Evolutionary conservation across 148 eudicot species (phyloP).

Genomic region (Diospyros kaki): DNA sequence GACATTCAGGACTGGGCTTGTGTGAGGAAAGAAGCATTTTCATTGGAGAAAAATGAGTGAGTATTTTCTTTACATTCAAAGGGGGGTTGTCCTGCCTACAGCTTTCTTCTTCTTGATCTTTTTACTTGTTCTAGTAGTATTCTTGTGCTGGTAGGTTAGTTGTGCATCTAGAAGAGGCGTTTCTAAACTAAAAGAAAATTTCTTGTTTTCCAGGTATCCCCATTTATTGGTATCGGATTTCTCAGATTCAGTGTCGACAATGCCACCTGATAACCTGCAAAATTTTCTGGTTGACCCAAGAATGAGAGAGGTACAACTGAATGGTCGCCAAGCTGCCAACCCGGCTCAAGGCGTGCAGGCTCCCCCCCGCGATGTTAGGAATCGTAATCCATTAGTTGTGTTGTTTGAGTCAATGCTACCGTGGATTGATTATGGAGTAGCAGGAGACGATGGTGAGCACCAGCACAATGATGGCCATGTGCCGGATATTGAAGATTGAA

Average conservation of each 20-base stretch:
- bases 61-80: slow-evolving; percentile 18
- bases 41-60: slow-evolving; percentile 85
- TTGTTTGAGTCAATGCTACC: slow-evolving; percentile 84
- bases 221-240: slow-evolving; percentile 81
- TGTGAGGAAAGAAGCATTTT: slow-evolving; percentile 87
- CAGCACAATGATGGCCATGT: slow-evolving; percentile 26
- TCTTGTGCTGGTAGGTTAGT: neutral
- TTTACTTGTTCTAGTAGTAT: too few relatives aligned
- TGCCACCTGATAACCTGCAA: slow-evolving; percentile 90
- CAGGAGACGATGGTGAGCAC: slow-evolving; percentile 37
- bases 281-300: slow-evolving; percentile 76
- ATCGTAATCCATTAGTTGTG: slow-evolving; percentile 71
- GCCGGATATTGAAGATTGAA: slow-evolving; percentile 22
- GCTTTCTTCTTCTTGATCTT: too few relatives aligned
- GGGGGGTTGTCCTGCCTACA: too few relatives aligned
- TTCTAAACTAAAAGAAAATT: neutral
- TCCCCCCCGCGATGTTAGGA: slow-evolving; percentile 63
- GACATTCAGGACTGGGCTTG: slow-evolving; percentile 89
- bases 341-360: slow-evolving; percentile 34
- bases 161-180: neutral
- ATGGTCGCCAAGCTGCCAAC: slow-evolving; percentile 39
- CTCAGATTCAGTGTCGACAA: slow-evolving; percentile 76
- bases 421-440: slow-evolving; percentile 56
- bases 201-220: slow-evolving; percentile 51
- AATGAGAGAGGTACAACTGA: slow-evolving; percentile 38